These are phyloP conservation scores for Protomyces inouyei DNA, from an alignment of 1,139 yeast species.

Conservation along the genomic window DNA sequence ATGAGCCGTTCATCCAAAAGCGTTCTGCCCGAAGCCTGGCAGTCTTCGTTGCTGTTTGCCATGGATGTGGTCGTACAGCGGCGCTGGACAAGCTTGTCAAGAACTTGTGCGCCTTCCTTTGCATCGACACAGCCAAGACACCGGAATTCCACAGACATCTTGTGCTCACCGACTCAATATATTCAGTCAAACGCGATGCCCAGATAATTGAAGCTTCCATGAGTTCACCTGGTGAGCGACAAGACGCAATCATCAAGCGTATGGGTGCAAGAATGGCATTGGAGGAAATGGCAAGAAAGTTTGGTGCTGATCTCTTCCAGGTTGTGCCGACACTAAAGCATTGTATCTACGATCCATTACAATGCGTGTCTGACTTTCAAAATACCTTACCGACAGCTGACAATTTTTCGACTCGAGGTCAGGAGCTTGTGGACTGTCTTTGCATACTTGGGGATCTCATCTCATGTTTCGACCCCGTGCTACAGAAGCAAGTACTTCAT, in stretches of 20 bases:
- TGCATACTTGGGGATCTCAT: constrained; percentile 75
- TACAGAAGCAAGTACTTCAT: constrained; percentile 51
- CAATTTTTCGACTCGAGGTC: constrained; percentile 56
- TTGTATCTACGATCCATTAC: constrained; percentile 64
- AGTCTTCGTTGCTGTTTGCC: constrained; percentile 55
- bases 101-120: constrained; percentile 84
- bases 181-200: constrained; percentile 78
- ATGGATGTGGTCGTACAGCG: constrained; percentile 54
- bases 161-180: constrained; percentile 52
- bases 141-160: constrained; percentile 81
- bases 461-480: constrained; percentile 52
- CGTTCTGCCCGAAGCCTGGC: constrained; percentile 70
- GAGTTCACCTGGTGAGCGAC: constrained; percentile 52
- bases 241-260: constrained; percentile 72
- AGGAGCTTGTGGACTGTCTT: constrained; percentile 75
- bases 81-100: constrained; percentile 86
- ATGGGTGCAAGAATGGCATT: constrained; percentile 75
- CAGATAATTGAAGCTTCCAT: constrained; percentile 65
- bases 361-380: constrained; percentile 28
- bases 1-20: constrained; percentile 57
- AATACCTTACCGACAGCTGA: constrained; percentile 33
- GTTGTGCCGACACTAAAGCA: constrained; percentile 64
- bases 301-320: constrained; percentile 53
- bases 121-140: constrained; percentile 93
- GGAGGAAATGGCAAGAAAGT: constrained; percentile 48